A percentile compares a stretch with the other conserved stretches of the same genome.
phyloP scores from a whole-genome alignment of 1,284 basidiomycete species.

The Apiotrichum montevideense region DNA sequence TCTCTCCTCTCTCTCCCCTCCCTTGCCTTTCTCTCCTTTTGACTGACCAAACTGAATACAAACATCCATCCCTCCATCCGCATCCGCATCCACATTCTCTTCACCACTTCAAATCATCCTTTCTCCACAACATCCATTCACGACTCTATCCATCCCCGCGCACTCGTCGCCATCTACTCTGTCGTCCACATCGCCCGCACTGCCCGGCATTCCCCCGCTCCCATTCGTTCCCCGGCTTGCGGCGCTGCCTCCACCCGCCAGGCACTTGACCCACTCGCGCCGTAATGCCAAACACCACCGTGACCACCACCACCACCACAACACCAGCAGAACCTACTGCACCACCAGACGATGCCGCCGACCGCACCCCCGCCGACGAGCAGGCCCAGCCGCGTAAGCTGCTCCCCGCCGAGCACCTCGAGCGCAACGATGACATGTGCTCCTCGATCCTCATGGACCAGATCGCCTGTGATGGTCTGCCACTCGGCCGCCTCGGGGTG shows the following conservation, averaged over 20 bases:
- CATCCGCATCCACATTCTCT: background rate
- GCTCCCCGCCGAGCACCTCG: constrained; percentile 41
- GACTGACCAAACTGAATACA: no score
- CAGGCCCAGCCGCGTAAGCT: background rate
- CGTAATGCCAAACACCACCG: constrained; percentile 3
- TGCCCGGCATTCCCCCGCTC: background rate
- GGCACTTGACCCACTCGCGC: constrained; percentile 1
- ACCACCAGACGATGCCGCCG: background rate
- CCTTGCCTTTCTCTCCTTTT: background rate
- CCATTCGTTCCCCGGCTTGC: background rate
- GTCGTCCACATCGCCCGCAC: background rate
- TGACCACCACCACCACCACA: no score
- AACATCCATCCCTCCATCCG: background rate
- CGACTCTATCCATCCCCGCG: background rate
- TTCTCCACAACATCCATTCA: background rate
- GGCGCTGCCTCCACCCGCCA: constrained; percentile 3
- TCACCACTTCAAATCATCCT: background rate
- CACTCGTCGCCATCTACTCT: background rate
- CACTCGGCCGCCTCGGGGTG: constrained; percentile 38
- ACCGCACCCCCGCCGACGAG: constrained; percentile 6
- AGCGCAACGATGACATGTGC: constrained; percentile 44
- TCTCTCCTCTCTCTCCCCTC: background rate
- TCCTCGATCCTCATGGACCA: constrained; percentile 45
- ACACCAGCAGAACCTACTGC: background rate
- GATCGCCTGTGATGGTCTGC: constrained; percentile 28